Base-by-base conservation (phyloP, 2,329 filamentous ascomycete species). In the Cordyceps cicadae region DNA sequence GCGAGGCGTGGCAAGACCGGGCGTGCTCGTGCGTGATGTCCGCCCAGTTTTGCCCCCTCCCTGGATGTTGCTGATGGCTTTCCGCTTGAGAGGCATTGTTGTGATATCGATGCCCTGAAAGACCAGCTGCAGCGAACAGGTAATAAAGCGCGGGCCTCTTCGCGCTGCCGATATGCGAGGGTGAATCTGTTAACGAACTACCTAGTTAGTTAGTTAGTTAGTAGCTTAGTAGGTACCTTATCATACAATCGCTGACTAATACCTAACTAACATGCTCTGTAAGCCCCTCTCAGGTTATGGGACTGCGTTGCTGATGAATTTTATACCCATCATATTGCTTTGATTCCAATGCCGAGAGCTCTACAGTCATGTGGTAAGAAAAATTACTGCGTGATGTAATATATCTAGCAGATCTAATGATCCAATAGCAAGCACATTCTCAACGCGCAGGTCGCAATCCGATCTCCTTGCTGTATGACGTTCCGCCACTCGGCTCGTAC, bases 401-500 rank as follows among this genome's bases (percentile, higher is more conserved):
- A 6, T 17, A 7, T 12, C 6, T 43, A 15, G 26, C 12, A 43
- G 19, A 41, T 46, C 63, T 62, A 48, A 63, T 52, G 41, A 62
- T 56, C 61, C 55, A 29, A 29, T 68, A 97, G 94, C 81, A 97
- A 97, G 83, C 94, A 99, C 80, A 81, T 99, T 71, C 87, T 99
- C 74, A 99, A 99, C 81, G 94, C 93, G 64, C 94, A 99, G 78
- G 94, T 99, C 70, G 81, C 93, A 62, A 95, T 99, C 77, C 90
- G 94, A 69, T 94, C 92, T 61, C 90, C 92, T 64, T 99, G 94
- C 81, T 99, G 94, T 93, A 84, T 69, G 86, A 76, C 43, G 48
- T 53, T 26, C 54, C 50, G 54, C 39, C 52, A 39, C 50, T 57
- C 45, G 7, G 24, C 56, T 43, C 48, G 24, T 43, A 29, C 48